These are phyloP conservation scores for Floccularia luteovirens DNA, from an alignment of 768 basidiomycete genomes.

Conservation along the genomic window DNA sequence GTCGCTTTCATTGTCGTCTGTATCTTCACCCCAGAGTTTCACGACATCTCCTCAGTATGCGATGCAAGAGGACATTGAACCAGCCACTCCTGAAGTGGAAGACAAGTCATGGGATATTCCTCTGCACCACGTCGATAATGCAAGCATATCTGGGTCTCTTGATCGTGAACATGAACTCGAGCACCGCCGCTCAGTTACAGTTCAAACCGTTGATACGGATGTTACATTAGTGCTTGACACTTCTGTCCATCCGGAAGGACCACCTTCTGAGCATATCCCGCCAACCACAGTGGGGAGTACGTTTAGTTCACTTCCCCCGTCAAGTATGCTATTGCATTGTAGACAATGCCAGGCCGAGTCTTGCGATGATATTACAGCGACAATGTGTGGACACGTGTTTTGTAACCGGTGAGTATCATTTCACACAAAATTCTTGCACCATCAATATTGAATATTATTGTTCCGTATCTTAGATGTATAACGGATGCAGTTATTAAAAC, in stretches of 20 bases:
- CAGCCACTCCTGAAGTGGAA: not conserved
- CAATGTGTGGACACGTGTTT: constrained; percentile 59
- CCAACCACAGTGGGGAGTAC: not conserved
- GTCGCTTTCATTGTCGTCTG: constrained; percentile 5
- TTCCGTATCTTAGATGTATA: constrained; percentile 36
- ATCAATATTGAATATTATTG: constrained; percentile 1
- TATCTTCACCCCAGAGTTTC: constrained; percentile 16
- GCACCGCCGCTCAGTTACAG: too few relatives aligned
- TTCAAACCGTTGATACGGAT: too few relatives aligned
- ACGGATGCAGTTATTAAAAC: constrained; percentile 36
- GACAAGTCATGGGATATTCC: too few relatives aligned
- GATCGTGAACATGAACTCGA: not conserved
- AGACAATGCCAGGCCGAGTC: constrained; percentile 40
- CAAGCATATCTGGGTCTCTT: too few relatives aligned
- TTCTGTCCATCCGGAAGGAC: too few relatives aligned
- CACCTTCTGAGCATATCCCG: not conserved
- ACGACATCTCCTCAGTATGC: constrained; percentile 20
- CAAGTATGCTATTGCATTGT: constrained; percentile 30
- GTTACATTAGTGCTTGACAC: too few relatives aligned
- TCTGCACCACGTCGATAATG: too few relatives aligned
- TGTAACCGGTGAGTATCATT: constrained; percentile 38
- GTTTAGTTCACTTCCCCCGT: constrained; percentile 1
- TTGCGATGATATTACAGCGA: constrained; percentile 46
- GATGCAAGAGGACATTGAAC: not conserved
- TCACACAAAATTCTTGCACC: not conserved